Percentiles rank a stretch among this genome's conserved stretches.
Conservation (phyloP, 1,139 yeast genomes). For the Taiozyma sp. region DNA sequence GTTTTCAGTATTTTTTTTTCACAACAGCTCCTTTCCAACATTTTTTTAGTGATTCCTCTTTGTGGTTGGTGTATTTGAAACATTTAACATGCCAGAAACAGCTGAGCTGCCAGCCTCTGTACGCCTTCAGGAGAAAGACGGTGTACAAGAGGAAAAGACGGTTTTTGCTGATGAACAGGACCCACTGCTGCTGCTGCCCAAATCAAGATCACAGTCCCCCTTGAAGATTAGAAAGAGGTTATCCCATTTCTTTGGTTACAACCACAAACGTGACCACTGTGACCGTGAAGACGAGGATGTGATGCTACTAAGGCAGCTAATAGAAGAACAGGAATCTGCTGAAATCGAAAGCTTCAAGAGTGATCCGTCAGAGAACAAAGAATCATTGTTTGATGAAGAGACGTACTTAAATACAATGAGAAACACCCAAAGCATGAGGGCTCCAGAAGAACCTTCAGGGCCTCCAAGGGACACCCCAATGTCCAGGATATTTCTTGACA, state of each 20-base stretch:
- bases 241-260: not conserved
- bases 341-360: not conserved
- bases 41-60: not conserved
- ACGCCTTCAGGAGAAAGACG: not conserved
- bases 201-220: not conserved
- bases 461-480: not conserved
- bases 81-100: not conserved
- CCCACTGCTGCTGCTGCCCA: not conserved
- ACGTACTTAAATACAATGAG: not conserved
- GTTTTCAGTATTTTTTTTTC: not conserved
- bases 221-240: not conserved
- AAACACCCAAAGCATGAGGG: not conserved
- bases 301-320: not conserved
- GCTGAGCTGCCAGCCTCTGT: not conserved
- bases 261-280: not conserved
- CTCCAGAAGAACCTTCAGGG: not conserved
- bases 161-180: not conserved
- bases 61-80: not conserved
- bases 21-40: not conserved
- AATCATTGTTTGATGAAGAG: not conserved
- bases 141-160: not conserved
- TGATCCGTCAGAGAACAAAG: not conserved
- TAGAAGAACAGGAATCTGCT: not conserved
- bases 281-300: not conserved
- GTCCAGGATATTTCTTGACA: not conserved